Evolutionary conservation across 1,284 basidiomycete species (phyloP), one percentile per base, ranked within the genome.

Genomic region (Tilletiopsis washingtonensis): DNA sequence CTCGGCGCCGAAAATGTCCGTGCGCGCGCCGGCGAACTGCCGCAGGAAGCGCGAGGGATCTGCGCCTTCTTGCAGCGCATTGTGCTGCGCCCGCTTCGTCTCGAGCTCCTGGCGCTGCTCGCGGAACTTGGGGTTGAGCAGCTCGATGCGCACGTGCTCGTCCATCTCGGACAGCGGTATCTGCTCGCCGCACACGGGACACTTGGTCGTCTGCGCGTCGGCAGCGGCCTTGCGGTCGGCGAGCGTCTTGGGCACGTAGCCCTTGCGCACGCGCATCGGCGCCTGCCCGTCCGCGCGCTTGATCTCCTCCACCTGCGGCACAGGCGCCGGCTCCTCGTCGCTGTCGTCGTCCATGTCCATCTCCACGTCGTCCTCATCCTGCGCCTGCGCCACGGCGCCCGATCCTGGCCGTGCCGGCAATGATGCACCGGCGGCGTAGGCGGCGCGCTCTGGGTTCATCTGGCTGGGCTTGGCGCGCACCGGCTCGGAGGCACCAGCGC

Each of bases 131-230:
- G 94, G 94, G 76, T 99, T 91, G 65, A 99, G 81, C 44, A 97
- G 77, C 74, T 99, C 94, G 74, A 98, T 96, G 69, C 94, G 87
- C 80, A 97, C 93, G 75, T 98, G 94, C 73, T 98, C 91, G 61
- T 91, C 84, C 55, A 98, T 80, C 74, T 98, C 91, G 76, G 91
- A 85, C 61, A 94, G 84, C 24, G 91, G 84, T 23, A 98, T 87
- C 74, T 88, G 84, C 73, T 97, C 90, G 26, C 86, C 85, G 76
- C 93, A 97, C 63, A 97, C 87, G 9, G 84, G 82, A 77, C 91
- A 97, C 19, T 84, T 87, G 2, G 89, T 88, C 74, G 55, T 55
- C 25, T 60, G 53, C 38, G 27, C 41, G 43, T 26, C 43, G 42
- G 26, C 40, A 15, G 25, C 44, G 38, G 46, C 56, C 47, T 36